A percentile compares a stretch with the other conserved stretches of the same genome.
Evolutionary conservation across 345 rosid genomes (phyloP).

Genomic region (Euclidium syriacum): DNA sequence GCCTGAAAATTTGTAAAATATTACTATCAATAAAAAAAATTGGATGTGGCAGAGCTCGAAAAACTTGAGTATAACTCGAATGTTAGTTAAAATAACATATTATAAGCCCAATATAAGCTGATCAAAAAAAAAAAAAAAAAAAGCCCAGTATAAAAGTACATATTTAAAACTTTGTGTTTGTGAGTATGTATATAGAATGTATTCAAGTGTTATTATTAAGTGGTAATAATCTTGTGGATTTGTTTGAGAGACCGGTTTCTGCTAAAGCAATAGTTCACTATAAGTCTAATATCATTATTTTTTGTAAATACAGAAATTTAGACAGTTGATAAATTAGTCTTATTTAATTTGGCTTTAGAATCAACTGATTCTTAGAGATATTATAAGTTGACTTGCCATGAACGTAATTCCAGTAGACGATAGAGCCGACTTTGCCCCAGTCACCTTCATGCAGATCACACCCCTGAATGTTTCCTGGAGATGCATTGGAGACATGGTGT

Average conservation of each 20-base stretch:
- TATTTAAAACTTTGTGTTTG: too few species aligned
- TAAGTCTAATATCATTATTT: not conserved
- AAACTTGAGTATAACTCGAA: conserved; percentile 10
- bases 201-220: too few species aligned
- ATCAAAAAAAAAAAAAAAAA: too few species aligned
- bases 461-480: conserved; percentile 24
- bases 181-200: too few species aligned
- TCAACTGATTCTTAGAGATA: too few species aligned
- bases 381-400: conserved; percentile 20
- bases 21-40: too few species aligned
- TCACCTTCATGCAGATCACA: conserved; percentile 39
- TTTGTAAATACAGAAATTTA: not conserved
- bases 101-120: too few species aligned
- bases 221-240: not conserved
- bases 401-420: conserved; percentile 36
- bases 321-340: not conserved
- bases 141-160: too few species aligned
- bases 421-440: conserved; percentile 35
- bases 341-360: not conserved
- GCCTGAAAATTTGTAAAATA: too few species aligned
- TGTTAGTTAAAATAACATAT: not conserved
- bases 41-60: too few species aligned
- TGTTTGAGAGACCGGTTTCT: too few species aligned
- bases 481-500: conserved; percentile 32
- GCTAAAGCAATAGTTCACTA: too few species aligned